Evolutionary conservation across 306 rosid species (phyloP), one percentile per base, ranked within the genome.

Genomic region (Cucumis cinereus): DNA sequence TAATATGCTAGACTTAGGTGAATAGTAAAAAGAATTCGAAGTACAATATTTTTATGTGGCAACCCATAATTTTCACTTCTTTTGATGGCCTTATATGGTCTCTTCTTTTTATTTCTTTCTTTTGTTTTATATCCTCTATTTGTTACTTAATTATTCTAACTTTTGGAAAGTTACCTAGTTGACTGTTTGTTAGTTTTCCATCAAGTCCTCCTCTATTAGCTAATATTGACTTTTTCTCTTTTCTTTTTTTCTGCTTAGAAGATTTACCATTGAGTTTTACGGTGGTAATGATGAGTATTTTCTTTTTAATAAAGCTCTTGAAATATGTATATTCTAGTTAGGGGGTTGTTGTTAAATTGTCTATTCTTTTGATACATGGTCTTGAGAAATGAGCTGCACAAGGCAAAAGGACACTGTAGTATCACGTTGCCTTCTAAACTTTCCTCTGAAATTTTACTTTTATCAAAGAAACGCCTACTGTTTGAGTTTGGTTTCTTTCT

Each of bases 31-130:
- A 73, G 60, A 73, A n/a, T 30, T 53, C 36, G 4, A 50, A 73
- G 61, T 28, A 53, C 74, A 68, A 41, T 41, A 20, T 23, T 68
- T 68, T 52, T 73, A 16, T 49, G 41, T 49, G 41, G 26, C 24
- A 28, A 53, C 45, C 43, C 61, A 50, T 73, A 35, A 73, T 54
- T 73, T 73, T 50, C 77, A 28, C 77, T 73, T 73, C 77, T 73
- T 73, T 73, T 73, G 8, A 73, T 52, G 77, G 19, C 10, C 17
- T 73, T 50, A 73, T 24, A 30, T 73, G 17, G 59, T 26, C 62
- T 73, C 43, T 73, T 53, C 41, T 49, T 54, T 73, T 71, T 13
- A 45, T 71, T 47, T 71, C 53, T 3, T 67, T 12, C 22, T 60
- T 60, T 60, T 28, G 17, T 24, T 59, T 61, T 52, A 13, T 71